Evolutionary conservation across 805 yeast genomes (phyloP).

Genomic region (Ogataea pini): DNA sequence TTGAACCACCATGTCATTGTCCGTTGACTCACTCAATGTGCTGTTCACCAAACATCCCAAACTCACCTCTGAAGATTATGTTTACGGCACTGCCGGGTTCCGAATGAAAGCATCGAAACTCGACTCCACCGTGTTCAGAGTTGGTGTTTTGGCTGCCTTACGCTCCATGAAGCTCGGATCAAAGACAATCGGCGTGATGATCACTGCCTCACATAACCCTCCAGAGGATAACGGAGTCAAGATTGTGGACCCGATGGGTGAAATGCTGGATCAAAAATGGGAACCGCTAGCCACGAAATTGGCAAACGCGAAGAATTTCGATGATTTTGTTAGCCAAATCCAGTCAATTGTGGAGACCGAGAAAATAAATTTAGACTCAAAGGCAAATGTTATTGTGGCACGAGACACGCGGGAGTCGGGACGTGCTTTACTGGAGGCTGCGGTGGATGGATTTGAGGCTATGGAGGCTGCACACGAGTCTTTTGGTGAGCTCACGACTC

Average conservation of each 20-base stretch:
- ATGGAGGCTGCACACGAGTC: conserved; percentile 51
- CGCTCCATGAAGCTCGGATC: conserved; percentile 74
- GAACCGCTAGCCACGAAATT: conserved; percentile 76
- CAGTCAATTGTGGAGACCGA: conserved; percentile 40
- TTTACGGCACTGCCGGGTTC: conserved; percentile 98
- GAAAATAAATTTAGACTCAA: conserved; percentile 44
- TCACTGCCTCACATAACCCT: conserved; percentile 94
- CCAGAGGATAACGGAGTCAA: conserved; percentile 91
- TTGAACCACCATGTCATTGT: conserved; percentile 4
- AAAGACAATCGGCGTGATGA: conserved; percentile 87
- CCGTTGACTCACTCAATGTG: conserved; percentile 14
- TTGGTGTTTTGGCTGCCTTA: conserved; percentile 78
- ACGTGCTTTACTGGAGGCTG: conserved; percentile 56
- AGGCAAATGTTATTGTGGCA: conserved; percentile 63
- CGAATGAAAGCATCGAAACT: conserved; percentile 68
- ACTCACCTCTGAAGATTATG: conserved; percentile 45
- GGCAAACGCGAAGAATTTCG: conserved; percentile 64
- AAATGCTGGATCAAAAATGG: conserved; percentile 85
- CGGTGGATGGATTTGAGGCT: conserved; percentile 60
- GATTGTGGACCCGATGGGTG: conserved; percentile 90
- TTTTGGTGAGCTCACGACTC: conserved; percentile 82
- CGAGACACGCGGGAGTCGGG: conserved; percentile 90
- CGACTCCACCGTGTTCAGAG: conserved; percentile 81
- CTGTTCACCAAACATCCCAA: conserved; percentile 41
- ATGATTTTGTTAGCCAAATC: conserved; percentile 44